phyloP scores from a whole-genome alignment of 78 protist species.

The Guillardia theta region DNA sequence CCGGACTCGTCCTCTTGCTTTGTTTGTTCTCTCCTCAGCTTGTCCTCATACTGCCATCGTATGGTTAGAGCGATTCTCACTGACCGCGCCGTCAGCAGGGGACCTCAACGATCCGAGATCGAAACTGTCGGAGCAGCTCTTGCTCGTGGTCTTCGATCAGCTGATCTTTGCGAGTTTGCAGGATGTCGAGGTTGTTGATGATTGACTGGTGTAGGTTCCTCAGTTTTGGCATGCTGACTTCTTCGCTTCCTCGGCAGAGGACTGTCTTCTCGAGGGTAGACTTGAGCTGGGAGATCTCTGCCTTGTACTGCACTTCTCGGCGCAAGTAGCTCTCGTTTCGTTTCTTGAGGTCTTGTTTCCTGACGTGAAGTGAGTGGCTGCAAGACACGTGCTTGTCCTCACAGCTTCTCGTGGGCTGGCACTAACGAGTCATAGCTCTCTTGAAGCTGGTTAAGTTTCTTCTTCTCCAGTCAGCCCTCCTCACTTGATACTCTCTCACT shows the following conservation, averaged over 20 bases:
- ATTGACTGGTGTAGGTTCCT: background rate
- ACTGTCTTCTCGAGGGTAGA: background rate
- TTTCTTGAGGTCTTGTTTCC: background rate
- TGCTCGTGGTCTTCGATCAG: background rate
- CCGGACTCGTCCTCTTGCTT: background rate
- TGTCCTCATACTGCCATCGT: background rate
- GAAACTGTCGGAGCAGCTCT: background rate
- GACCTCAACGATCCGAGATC: background rate
- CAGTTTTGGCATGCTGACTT: background rate
- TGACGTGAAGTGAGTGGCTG: too few species aligned
- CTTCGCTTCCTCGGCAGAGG: background rate
- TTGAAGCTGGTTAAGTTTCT: too few species aligned
- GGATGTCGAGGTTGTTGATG: background rate
- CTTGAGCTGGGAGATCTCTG: background rate
- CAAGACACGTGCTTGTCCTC: too few species aligned
- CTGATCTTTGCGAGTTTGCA: background rate
- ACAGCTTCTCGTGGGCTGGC: too few species aligned
- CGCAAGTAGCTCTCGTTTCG: background rate
- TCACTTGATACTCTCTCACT: too few species aligned
- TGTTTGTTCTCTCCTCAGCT: background rate
- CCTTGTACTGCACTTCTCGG: background rate
- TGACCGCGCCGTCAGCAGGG: background rate
- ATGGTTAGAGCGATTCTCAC: too few species aligned
- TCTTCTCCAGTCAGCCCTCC: too few species aligned
- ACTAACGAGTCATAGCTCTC: too few species aligned